Evolutionary conservation across 495 filamentous ascomycete genomes (phyloP).

Genomic region (Pseudoneurospora amorphoporcata): DNA sequence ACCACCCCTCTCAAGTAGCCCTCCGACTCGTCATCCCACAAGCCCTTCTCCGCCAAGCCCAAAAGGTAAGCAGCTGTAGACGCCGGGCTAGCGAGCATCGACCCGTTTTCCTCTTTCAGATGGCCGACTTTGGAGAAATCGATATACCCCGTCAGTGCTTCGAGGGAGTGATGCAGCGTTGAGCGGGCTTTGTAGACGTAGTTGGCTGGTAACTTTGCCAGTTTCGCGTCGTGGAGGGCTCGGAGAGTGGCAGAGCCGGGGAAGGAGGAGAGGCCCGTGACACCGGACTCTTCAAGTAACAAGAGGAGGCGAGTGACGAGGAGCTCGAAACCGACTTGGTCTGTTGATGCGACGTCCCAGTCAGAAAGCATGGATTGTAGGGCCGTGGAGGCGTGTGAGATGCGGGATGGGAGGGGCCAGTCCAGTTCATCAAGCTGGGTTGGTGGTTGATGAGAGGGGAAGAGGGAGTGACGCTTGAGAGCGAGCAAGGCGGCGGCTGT

Average conservation of each 20-base stretch:
- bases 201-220: background rate
- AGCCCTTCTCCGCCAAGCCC: background rate
- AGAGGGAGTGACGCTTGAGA: background rate
- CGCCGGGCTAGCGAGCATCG: background rate
- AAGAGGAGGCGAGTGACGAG: background rate
- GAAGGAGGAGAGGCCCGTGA: background rate
- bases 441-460: background rate
- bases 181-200: background rate
- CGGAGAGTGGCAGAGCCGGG: background rate
- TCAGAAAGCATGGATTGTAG: background rate
- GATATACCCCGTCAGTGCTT: background rate
- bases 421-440: background rate
- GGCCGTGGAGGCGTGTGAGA: accelerated
- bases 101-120: background rate
- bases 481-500: background rate
- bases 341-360: background rate
- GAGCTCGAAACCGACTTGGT: background rate
- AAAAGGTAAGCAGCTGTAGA: background rate
- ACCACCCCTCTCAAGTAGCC: background rate
- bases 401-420: background rate
- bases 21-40: background rate
- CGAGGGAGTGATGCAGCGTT: background rate
- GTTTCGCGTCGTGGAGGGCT: background rate
- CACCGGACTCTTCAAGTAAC: background rate
- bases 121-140: background rate